A percentile compares a stretch with the other conserved stretches of the same genome.
Evolutionary conservation across 768 basidiomycete species (phyloP).

Genomic region (Agaricus blazei): DNA sequence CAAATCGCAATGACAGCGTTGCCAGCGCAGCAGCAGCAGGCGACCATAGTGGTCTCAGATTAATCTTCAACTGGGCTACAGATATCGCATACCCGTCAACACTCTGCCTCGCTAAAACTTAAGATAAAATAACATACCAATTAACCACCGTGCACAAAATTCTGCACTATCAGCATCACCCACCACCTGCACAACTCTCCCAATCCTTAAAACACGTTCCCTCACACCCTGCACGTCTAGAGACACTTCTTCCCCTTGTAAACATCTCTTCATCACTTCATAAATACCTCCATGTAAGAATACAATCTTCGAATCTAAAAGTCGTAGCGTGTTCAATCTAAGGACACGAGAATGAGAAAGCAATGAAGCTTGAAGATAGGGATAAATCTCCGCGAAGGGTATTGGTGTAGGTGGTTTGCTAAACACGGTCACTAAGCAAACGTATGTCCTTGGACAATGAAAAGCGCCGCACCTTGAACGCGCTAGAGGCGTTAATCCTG

Average conservation of each 20-base stretch:
- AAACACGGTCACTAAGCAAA: not conserved
- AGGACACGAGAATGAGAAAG: constrained; percentile 68
- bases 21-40: constrained; percentile 70
- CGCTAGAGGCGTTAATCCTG: constrained; percentile 45
- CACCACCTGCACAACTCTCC: constrained; percentile 61
- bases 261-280: constrained; percentile 58
- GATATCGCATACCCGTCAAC: constrained; percentile 56
- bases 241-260: constrained; percentile 78
- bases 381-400: constrained; percentile 47
- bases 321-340: constrained; percentile 58
- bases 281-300: constrained; percentile 34
- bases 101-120: too few relatives aligned
- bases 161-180: constrained; percentile 57
- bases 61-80: constrained; percentile 87
- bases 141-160: constrained; percentile 65
- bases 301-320: constrained; percentile 54
- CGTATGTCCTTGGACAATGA: not conserved
- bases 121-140: constrained; percentile 40
- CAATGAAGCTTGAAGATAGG: constrained; percentile 45
- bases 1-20: constrained; percentile 47
- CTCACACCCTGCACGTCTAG: constrained; percentile 77
- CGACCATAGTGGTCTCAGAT: constrained; percentile 85
- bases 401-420: constrained; percentile 24
- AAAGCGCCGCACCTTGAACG: constrained; percentile 36
- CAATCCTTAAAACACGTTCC: constrained; percentile 78